These are phyloP conservation scores for Dryadomyces quercivorus DNA, from an alignment of 2,329 filamentous ascomycete genomes.

Conservation along the genomic window DNA sequence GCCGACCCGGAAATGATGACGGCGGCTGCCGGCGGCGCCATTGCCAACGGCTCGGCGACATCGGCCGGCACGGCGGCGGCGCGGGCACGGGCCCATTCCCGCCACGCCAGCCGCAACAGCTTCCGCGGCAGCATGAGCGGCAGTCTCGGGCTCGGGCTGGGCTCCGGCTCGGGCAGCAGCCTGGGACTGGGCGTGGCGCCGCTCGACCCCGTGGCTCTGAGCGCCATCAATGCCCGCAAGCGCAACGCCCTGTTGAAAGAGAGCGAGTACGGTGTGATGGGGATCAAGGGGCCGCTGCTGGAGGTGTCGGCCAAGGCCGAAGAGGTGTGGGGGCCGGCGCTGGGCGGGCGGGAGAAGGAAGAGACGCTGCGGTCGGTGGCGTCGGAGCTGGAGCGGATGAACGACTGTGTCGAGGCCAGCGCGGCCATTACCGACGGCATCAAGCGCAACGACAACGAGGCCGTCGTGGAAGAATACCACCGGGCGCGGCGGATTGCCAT, in stretches of 20 bases:
- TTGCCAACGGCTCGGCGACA: background rate
- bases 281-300: conserved; percentile 76
- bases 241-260: conserved; percentile 91
- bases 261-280: conserved; percentile 78
- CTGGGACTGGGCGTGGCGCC: background rate
- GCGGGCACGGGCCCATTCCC: conserved; percentile 40
- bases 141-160: background rate
- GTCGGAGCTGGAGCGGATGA: conserved; percentile 64
- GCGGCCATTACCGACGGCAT: conserved; percentile 70
- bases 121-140: conserved; percentile 39
- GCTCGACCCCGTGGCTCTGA: background rate
- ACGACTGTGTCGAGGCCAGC: conserved; percentile 71
- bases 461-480: conserved; percentile 73
- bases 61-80: conserved; percentile 15
- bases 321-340: conserved; percentile 90
- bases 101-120: conserved; percentile 55
- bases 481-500: conserved; percentile 73
- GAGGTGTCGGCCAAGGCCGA: conserved; percentile 91
- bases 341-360: conserved; percentile 85
- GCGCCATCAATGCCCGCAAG: conserved; percentile 38
- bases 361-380: conserved; percentile 71
- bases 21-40: background rate
- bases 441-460: conserved; percentile 82
- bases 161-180: background rate
- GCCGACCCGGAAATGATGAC: conserved; percentile 30